Percentiles rank a stretch among this genome's conserved stretches.
Conservation (phyloP, 768 basidiomycete species). For the Trichaptum fuscoviolaceum region DNA sequence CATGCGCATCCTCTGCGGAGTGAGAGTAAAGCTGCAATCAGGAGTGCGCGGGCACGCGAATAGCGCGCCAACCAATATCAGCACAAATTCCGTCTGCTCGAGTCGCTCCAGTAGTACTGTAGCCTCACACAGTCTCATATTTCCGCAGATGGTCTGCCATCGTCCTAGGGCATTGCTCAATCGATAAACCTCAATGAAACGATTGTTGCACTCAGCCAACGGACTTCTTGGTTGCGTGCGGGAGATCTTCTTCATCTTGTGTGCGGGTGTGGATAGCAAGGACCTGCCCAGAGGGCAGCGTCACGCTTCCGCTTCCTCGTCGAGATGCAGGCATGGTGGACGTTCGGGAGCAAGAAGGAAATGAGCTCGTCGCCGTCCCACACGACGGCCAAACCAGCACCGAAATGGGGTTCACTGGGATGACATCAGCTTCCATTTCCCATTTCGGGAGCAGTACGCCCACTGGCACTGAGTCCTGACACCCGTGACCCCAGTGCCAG, state of each 20-base stretch:
- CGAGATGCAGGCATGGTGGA: constrained; percentile 59
- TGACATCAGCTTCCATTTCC: not conserved
- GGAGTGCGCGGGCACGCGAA: not conserved
- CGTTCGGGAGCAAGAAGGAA: not conserved
- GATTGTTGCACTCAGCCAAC: constrained; percentile 2
- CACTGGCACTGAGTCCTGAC: no score
- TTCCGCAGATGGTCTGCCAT: constrained; percentile 93
- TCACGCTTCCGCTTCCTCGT: constrained; percentile 71
- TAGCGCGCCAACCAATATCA: not conserved
- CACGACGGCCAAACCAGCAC: not conserved
- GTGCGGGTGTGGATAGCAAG: constrained; percentile 86
- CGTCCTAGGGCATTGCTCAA: constrained; percentile 43
- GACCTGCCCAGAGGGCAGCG: constrained; percentile 62
- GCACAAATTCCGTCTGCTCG: not conserved
- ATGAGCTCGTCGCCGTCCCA: not conserved
- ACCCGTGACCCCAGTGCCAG: no score
- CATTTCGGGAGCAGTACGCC: no score
- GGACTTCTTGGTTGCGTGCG: constrained; percentile 91
- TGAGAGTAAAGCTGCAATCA: constrained; percentile 65
- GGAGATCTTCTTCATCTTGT: constrained; percentile 80
- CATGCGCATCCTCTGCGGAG: constrained; percentile 91
- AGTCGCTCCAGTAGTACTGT: constrained; percentile 3
- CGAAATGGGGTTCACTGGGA: not conserved
- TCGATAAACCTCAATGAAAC: constrained; percentile 6
- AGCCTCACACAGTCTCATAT: constrained; percentile 76